These are phyloP conservation scores for Microdochium trichocladiopsis DNA, from an alignment of 2,329 filamentous ascomycete species.

Conservation along the genomic window DNA sequence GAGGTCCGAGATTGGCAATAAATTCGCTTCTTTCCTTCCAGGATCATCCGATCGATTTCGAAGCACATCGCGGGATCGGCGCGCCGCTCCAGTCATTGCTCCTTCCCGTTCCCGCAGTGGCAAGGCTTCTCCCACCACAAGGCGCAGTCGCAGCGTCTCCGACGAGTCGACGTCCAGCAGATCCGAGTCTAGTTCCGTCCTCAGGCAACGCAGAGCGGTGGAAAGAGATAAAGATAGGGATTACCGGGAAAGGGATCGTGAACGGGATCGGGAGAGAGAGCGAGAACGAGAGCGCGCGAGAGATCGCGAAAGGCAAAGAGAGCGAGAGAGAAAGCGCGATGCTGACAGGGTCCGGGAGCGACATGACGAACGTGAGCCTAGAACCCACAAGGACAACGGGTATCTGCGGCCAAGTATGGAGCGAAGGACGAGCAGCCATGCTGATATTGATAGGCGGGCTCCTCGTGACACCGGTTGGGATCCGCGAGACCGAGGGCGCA, in stretches of 20 bases:
- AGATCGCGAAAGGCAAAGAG: constrained; percentile 10
- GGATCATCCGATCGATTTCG: constrained; percentile 17
- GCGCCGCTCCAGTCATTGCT: constrained; percentile 3
- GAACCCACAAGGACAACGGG: constrained; percentile 13
- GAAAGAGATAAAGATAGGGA: constrained; percentile 2
- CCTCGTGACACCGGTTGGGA: constrained; percentile 16
- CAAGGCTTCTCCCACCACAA: constrained; percentile 12
- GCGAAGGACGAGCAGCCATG: constrained; percentile 21
- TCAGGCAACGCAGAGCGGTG: constrained; percentile 5
- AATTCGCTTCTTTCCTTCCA: constrained; percentile 15
- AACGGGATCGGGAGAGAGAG: constrained; percentile 5
- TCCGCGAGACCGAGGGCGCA: constrained; percentile 6
- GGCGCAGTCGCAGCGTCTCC: constrained; percentile 16
- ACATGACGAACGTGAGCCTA: constrained; percentile 17
- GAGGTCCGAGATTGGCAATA: constrained; percentile 18
- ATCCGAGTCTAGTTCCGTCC: constrained; percentile 13
- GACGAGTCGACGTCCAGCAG: constrained; percentile 18
- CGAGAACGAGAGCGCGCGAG: constrained; percentile 15
- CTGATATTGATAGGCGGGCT: constrained; percentile 16
- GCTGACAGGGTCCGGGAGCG: constrained; percentile 11
- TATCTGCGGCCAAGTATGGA: constrained; percentile 15
- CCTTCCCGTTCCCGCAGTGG: constrained; percentile 11
- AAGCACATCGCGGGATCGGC: constrained; percentile 20
- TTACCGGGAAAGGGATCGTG: not conserved
- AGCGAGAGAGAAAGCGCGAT: constrained; percentile 9